These are phyloP conservation scores for Thelephora terrestris DNA, from an alignment of 1,284 basidiomycete genomes.

Conservation along the genomic window DNA sequence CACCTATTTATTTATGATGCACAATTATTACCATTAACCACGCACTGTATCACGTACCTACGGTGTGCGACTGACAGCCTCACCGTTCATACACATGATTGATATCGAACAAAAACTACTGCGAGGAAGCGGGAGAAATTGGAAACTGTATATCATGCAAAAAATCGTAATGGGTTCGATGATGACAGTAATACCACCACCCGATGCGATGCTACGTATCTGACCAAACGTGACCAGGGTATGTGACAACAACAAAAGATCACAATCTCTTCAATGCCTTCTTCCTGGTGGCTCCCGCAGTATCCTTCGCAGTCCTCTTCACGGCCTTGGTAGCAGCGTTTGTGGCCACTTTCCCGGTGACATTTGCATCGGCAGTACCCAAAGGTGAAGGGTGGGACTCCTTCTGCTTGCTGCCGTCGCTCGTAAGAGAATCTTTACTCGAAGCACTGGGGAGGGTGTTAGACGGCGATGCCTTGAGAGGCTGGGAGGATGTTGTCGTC, in stretches of 20 bases:
- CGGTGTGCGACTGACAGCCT: too few relatives aligned
- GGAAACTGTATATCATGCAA: too few relatives aligned
- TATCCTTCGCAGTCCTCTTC: slow-evolving; percentile 51
- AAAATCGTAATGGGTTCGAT: too few relatives aligned
- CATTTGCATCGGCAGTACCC: slow-evolving; percentile 58
- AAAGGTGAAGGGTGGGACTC: slow-evolving; percentile 56
- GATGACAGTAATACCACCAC: too few relatives aligned
- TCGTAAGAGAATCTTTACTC: slow-evolving; percentile 26
- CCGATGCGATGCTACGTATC: too few relatives aligned
- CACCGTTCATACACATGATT: too few relatives aligned
- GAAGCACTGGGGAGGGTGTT: slow-evolving; percentile 27
- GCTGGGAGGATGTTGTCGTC: slow-evolving; percentile 21
- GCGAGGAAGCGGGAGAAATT: too few relatives aligned
- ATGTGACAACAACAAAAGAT: slow-evolving; percentile 4
- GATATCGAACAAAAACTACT: too few relatives aligned
- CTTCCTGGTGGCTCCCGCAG: slow-evolving; percentile 61
- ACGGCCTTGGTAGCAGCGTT: slow-evolving; percentile 43
- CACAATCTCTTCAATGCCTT: slow-evolving; percentile 73
- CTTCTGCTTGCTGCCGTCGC: slow-evolving; percentile 37
- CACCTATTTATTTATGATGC: too few relatives aligned
- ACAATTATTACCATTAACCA: too few relatives aligned
- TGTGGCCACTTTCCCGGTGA: slow-evolving; percentile 30
- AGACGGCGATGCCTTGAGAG: slow-evolving; percentile 26
- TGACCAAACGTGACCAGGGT: too few relatives aligned
- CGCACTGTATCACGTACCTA: too few relatives aligned